Evolutionary conservation across 805 yeast genomes (phyloP).

Genomic region (Candida peoriensis): DNA sequence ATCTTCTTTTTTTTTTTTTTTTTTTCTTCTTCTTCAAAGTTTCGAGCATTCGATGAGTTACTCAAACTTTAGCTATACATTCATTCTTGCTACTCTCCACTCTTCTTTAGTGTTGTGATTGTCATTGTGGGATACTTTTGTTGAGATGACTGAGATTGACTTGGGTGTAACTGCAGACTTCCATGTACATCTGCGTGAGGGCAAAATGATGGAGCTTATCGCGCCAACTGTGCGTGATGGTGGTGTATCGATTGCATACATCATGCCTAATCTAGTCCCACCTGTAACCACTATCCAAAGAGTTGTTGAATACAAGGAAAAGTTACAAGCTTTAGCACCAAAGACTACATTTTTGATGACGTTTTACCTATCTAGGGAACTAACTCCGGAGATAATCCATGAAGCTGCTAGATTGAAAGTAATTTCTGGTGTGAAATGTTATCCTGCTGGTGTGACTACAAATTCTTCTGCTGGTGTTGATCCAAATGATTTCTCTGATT

Average conservation of each 20-base stretch:
- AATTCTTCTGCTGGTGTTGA: conserved; percentile 90
- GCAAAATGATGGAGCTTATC: conserved; percentile 84
- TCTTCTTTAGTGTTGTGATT: too few species aligned
- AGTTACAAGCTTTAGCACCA: conserved; percentile 64
- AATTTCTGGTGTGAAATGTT: conserved; percentile 88
- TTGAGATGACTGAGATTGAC: too few species aligned
- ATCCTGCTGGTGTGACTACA: conserved; percentile 99
- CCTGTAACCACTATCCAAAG: conserved; percentile 77
- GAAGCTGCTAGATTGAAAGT: conserved; percentile 67
- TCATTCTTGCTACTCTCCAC: too few species aligned
- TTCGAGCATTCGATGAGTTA: too few species aligned
- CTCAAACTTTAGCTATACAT: too few species aligned
- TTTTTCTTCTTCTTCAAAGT: too few species aligned
- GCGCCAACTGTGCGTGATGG: conserved; percentile 89
- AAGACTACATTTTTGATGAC: conserved; percentile 89
- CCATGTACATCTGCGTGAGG: conserved; percentile 96
- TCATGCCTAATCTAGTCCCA: conserved; percentile 95
- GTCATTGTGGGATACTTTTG: too few species aligned
- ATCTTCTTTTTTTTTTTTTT: too few species aligned
- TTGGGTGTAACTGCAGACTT: conserved; percentile 81
- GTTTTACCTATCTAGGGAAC: conserved; percentile 68
- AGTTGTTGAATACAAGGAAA: conserved; percentile 63
- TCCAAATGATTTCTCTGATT: conserved; percentile 83
- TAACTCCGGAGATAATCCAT: conserved; percentile 82
- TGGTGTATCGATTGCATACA: conserved; percentile 84